Evolutionary conservation across 192 early-diverging fungal species (phyloP).

Genomic region (Coemansia interrupta): DNA sequence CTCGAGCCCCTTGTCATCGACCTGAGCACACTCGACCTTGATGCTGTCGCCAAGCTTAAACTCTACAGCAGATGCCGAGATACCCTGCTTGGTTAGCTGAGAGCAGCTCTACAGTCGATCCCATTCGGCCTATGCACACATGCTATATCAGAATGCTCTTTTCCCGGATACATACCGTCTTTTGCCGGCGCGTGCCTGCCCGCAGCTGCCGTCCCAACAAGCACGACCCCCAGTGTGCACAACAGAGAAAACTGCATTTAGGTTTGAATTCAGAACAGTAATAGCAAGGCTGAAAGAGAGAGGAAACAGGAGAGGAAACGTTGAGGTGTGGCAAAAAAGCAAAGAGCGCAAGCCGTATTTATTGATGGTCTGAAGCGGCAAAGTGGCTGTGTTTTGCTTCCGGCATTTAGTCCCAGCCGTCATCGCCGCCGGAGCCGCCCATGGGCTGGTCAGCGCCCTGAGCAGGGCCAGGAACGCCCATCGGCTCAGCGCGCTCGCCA

Average conservation of each 20-base stretch:
- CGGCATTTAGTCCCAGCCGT: constrained; percentile 32
- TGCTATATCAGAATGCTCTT: no score
- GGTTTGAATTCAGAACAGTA: neutral
- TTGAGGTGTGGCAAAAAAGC: no score
- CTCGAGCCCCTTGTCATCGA: constrained; percentile 14
- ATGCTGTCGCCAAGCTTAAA: constrained; percentile 23
- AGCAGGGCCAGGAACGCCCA: neutral
- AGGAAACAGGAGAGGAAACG: neutral
- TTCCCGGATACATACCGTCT: constrained; percentile 12
- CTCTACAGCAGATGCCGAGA: constrained; percentile 10
- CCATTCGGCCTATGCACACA: no score
- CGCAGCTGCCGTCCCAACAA: neutral
- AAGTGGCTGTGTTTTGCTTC: no score
- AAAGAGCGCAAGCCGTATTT: no score
- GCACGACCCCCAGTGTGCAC: neutral
- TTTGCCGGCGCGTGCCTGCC: constrained; percentile 11
- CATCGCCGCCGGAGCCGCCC: constrained; percentile 5
- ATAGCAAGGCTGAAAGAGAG: constrained; percentile 8
- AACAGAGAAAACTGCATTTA: constrained; percentile 7
- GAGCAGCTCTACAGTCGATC: no score
- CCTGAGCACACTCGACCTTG: constrained; percentile 26
- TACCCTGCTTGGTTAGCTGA: neutral
- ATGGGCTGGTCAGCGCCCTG: constrained; percentile 28
- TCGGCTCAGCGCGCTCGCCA: neutral
- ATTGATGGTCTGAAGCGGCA: no score